Evolutionary conservation across 768 basidiomycete species (phyloP).

Genomic region (Hygrocybe punicea): DNA sequence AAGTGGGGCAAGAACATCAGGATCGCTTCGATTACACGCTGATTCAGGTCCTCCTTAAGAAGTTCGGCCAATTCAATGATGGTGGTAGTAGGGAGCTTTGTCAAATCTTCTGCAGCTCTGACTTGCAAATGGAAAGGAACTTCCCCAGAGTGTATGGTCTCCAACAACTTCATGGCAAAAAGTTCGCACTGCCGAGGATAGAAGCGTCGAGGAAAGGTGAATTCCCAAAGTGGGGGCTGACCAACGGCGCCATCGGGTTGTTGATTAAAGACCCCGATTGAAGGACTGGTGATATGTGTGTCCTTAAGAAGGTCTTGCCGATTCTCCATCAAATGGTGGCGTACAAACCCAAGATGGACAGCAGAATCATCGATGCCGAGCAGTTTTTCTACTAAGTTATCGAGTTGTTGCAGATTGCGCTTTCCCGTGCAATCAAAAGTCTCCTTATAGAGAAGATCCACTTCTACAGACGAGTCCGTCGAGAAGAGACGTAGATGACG

Average conservation of each 20-base stretch:
- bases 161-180: conserved; percentile 11
- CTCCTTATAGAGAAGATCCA: conserved; percentile 8
- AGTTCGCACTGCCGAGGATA: conserved; percentile 19
- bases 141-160: conserved; percentile 14
- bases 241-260: conserved; percentile 8
- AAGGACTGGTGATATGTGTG: conserved; percentile 10
- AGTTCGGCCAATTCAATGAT: conserved; percentile 18
- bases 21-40: conserved; percentile 18
- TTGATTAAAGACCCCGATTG: conserved; percentile 14
- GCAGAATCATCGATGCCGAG: conserved; percentile 14
- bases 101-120: conserved; percentile 14
- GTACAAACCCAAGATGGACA: conserved; percentile 13
- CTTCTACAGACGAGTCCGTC: conserved; percentile 8
- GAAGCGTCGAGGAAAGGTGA: conserved; percentile 9
- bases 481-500: conserved; percentile 15
- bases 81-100: conserved; percentile 18
- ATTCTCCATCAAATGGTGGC: conserved; percentile 12
- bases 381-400: conserved; percentile 13
- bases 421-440: conserved; percentile 11
- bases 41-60: conserved; percentile 14
- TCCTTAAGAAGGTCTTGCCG: conserved; percentile 19
- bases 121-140: conserved; percentile 13
- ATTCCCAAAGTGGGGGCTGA: conserved; percentile 13
- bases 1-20: conserved; percentile 20
- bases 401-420: conserved; percentile 6